phyloP scores from a whole-genome alignment of 257 asterid genomes.

The Solanum bulbocastanum region DNA sequence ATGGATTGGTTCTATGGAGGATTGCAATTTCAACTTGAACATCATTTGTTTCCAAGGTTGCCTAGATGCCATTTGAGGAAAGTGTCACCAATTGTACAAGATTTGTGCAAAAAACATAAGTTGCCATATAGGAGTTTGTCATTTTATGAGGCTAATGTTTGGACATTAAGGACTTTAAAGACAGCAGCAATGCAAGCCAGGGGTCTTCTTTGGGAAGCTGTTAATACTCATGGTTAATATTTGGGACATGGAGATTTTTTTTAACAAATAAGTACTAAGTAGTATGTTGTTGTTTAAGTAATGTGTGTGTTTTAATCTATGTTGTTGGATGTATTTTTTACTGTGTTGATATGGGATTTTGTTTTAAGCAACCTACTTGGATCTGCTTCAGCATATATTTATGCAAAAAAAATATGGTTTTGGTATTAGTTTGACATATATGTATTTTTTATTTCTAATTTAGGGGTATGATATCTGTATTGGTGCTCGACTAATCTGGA shows the following conservation, averaged over 20 bases:
- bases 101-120: conserved; percentile 69
- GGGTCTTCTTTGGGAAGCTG: conserved; percentile 81
- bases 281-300: not conserved
- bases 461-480: no score
- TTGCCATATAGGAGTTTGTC: conserved; percentile 67
- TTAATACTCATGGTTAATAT: conserved; percentile 72
- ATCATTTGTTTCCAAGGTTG: conserved; percentile 85
- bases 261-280: not conserved
- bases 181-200: conserved; percentile 75
- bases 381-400: not conserved
- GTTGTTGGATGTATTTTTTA: not conserved
- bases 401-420: not conserved
- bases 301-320: not conserved
- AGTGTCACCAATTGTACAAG: conserved; percentile 61
- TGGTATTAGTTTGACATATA: not conserved
- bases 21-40: conserved; percentile 81
- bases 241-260: not conserved
- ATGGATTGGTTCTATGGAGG: conserved; percentile 96
- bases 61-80: conserved; percentile 77
- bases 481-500: not conserved
- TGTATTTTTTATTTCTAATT: not conserved
- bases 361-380: not conserved
- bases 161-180: conserved; percentile 55
- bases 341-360: not conserved
- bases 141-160: conserved; percentile 51